Evolutionary conservation across 2,329 filamentous ascomycete species (phyloP), one percentile per base, ranked within the genome.

Genomic region (Beauveria scarabaeidicola): DNA sequence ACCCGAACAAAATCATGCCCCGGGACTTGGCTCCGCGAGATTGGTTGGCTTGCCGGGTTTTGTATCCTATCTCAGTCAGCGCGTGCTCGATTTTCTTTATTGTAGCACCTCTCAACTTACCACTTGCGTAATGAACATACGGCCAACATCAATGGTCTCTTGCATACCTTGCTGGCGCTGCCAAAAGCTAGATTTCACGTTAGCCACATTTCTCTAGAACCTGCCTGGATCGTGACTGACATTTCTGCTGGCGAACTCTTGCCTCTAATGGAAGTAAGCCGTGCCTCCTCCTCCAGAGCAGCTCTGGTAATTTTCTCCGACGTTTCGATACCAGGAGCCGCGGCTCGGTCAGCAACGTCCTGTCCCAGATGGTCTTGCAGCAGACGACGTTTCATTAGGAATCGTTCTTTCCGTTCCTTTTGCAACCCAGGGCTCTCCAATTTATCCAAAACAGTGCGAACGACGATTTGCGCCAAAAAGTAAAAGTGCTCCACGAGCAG

Each of bases 401-500:
- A 97, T 23, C 90, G 82, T 70, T 96, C 90, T 3, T 85, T 85
- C 15, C 89, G 83, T 74, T 96, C 92, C 72, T 91, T 91, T 67
- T 95, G 90, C 60, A 92, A 78, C 1, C 91, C 92, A 0, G 90
- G 90, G 51, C 88, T 92, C 67, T 97, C 92, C 57, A 97, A 76
- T 71, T 91, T 94, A 61, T 78, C 79, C 66, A 99, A 83, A 4
- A 86, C 85, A 57, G 85, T 82, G 44, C 87, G 84, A 5, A 97
- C 88, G 0, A 80, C 81, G 62, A 87, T 81, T 67, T 92, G 87
- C 2, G 90, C 81, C 2, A 86, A 77, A n/a, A 99, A 83, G 71
- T 96, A 97, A 17, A 92, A 75, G 70, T 99, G 93, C 70, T 99
- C 94, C 0, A 90, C 86, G 65, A 95, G 83, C 66, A 97, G 83